Evolutionary conservation across 2,329 filamentous ascomycete genomes (phyloP).

Genomic region (Hansfordia pulvinata): DNA sequence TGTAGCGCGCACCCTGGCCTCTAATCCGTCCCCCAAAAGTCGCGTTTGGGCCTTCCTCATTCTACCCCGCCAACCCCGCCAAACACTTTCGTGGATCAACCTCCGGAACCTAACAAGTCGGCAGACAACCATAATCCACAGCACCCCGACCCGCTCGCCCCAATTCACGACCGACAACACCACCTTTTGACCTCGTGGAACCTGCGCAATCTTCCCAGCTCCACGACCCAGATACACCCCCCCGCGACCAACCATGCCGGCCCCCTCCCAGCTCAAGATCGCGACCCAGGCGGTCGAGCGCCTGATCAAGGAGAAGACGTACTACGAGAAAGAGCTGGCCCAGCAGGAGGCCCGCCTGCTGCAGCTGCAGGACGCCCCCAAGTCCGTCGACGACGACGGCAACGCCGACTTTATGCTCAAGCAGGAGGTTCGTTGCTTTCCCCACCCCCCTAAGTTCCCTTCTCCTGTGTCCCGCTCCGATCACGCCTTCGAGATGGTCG

Average conservation of each 20-base stretch:
- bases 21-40: not conserved
- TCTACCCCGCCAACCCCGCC: slow-evolving; percentile 19
- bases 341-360: slow-evolving; percentile 60
- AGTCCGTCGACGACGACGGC: slow-evolving; percentile 42
- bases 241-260: slow-evolving; percentile 44
- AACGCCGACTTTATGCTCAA: slow-evolving; percentile 70
- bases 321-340: slow-evolving; percentile 75
- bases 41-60: slow-evolving; percentile 1
- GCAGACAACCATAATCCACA: not conserved
- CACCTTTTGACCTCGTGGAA: too few relatives aligned
- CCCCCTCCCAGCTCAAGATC: slow-evolving; percentile 65
- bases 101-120: not conserved
- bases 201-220: too few relatives aligned
- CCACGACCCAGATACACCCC: not conserved
- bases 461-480: too few relatives aligned
- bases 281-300: slow-evolving; percentile 68
- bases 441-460: slow-evolving; percentile 1
- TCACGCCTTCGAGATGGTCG: not conserved
- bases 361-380: slow-evolving; percentile 50
- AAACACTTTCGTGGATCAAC: slow-evolving; percentile 14
- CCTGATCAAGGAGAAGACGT: slow-evolving; percentile 81
- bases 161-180: not conserved
- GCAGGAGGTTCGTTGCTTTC: slow-evolving; percentile 57
- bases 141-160: not conserved
- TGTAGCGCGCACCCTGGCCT: too few relatives aligned